phyloP scores from a whole-genome alignment of 148 eudicot genomes.

The Rheum nobile region DNA sequence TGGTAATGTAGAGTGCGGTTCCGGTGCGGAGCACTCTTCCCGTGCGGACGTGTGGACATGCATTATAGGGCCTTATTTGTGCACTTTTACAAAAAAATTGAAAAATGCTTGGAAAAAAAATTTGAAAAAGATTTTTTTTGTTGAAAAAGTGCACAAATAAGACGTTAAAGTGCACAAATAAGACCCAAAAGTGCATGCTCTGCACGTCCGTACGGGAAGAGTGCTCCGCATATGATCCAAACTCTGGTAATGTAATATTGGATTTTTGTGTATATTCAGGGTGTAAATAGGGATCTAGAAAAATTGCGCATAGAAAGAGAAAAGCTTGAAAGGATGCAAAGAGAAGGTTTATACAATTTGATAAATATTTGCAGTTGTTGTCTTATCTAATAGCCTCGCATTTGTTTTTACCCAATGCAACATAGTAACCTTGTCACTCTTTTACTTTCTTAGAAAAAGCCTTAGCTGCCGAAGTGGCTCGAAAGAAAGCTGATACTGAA shows the following conservation, averaged over 20 bases:
- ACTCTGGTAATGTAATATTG: slow-evolving; percentile 10
- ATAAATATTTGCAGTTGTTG: not conserved
- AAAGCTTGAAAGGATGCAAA: slow-evolving; percentile 70
- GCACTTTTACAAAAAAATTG: no score
- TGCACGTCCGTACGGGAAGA: no score
- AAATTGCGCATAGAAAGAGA: slow-evolving; percentile 66
- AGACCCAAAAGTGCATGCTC: no score
- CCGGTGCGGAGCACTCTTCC: no score
- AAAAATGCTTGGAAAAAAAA: no score
- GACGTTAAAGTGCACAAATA: no score
- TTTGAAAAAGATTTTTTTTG: no score
- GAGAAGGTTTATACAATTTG: slow-evolving; percentile 50
- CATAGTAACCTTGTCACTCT: not conserved
- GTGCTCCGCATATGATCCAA: no score
- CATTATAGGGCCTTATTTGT: no score
- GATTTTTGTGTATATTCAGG: slow-evolving; percentile 29
- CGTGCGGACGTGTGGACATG: no score
- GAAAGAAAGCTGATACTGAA: slow-evolving; percentile 71
- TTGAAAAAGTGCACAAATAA: no score
- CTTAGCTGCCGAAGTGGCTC: slow-evolving; percentile 90
- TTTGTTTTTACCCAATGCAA: not conserved
- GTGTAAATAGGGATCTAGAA: slow-evolving; percentile 67
- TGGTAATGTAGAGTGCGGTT: no score
- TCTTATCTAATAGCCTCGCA: not conserved
- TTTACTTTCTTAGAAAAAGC: slow-evolving; percentile 51